A percentile compares a stretch with the other conserved stretches of the same genome.
These are phyloP conservation scores for Raddia guianensis DNA, from an alignment of 176 grass and related monocot genomes.

Conservation along the genomic window DNA sequence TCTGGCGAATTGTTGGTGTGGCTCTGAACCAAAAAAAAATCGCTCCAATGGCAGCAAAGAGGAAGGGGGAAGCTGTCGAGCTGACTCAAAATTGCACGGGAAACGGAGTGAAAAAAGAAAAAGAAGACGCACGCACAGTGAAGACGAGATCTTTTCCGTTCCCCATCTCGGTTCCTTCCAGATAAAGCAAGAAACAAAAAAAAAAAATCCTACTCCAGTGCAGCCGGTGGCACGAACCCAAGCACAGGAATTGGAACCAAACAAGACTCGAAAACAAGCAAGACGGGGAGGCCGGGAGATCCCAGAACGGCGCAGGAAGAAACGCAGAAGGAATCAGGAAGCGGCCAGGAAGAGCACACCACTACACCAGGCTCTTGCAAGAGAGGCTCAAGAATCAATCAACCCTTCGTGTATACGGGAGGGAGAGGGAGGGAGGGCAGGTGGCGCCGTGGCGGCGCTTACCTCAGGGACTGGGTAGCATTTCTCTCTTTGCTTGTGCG, in stretches of 20 bases:
- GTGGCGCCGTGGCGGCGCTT: not conserved
- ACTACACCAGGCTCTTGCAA: not conserved
- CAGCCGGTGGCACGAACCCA: not conserved
- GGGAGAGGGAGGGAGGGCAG: not conserved
- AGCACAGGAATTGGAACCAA: not conserved
- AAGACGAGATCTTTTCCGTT: not conserved
- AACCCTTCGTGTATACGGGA: not conserved
- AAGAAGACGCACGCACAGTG: not conserved
- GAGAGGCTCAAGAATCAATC: not conserved
- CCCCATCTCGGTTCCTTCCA: not conserved
- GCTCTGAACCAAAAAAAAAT: not conserved
- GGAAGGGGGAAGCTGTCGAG: not conserved
- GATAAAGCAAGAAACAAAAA: not conserved
- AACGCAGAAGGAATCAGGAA: not conserved
- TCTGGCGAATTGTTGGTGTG: conserved; percentile 10
- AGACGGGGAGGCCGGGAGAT: not conserved
- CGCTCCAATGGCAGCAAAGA: not conserved
- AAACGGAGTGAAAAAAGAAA: not conserved
- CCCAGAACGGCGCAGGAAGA: not conserved
- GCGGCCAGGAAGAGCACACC: too few species aligned
- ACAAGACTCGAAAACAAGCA: not conserved
- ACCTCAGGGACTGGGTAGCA: conserved; percentile 35
- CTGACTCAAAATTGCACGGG: not conserved
- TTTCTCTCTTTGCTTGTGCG: too few species aligned
- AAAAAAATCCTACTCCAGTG: not conserved